A percentile compares a stretch with the other conserved stretches of the same genome.
Conservation (phyloP, 768 basidiomycete species). For the Asterophora lycoperdoides region DNA sequence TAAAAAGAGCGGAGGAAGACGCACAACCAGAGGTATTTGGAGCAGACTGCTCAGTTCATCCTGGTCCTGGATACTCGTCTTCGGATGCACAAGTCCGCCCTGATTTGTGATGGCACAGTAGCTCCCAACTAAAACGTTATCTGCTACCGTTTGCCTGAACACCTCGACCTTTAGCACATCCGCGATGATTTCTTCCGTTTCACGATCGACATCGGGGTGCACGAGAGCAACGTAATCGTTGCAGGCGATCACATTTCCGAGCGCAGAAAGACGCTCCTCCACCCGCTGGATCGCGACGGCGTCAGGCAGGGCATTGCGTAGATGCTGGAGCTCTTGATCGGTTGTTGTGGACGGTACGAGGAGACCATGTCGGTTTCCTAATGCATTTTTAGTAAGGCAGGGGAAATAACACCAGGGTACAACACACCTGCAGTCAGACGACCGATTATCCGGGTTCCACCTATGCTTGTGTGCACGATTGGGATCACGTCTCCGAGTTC, state of each 20-base stretch:
- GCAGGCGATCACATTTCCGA: slow-evolving; percentile 97
- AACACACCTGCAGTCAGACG: slow-evolving; percentile 81
- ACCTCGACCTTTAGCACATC: slow-evolving; percentile 99
- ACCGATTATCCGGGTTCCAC: slow-evolving; percentile 90
- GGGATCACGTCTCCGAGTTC: slow-evolving; percentile 92
- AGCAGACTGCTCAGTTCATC: slow-evolving; percentile 93
- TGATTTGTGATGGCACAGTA: slow-evolving; percentile 96
- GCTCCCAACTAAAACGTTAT: slow-evolving; percentile 94
- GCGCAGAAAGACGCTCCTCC: slow-evolving; percentile 93
- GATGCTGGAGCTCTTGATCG: slow-evolving; percentile 97
- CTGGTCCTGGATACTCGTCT: slow-evolving; percentile 95
- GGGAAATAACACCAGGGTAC: not conserved
- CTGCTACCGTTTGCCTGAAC: slow-evolving; percentile 95
- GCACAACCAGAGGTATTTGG: slow-evolving; percentile 90
- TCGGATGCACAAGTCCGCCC: slow-evolving; percentile 96
- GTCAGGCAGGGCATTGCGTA: slow-evolving; percentile 93
- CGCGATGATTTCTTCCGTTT: slow-evolving; percentile 99
- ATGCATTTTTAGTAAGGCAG: not conserved
- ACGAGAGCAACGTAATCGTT: slow-evolving; percentile 99
- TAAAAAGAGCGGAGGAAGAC: slow-evolving; percentile 27
- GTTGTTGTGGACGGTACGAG: slow-evolving; percentile 95
- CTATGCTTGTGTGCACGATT: slow-evolving; percentile 94
- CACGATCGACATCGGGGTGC: slow-evolving; percentile 95
- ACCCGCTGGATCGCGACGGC: slow-evolving; percentile 92
- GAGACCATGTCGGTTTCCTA: slow-evolving; percentile 94